Conservation (phyloP, 2,329 filamentous ascomycete species). For the Mycosphaerella arachidis region DNA sequence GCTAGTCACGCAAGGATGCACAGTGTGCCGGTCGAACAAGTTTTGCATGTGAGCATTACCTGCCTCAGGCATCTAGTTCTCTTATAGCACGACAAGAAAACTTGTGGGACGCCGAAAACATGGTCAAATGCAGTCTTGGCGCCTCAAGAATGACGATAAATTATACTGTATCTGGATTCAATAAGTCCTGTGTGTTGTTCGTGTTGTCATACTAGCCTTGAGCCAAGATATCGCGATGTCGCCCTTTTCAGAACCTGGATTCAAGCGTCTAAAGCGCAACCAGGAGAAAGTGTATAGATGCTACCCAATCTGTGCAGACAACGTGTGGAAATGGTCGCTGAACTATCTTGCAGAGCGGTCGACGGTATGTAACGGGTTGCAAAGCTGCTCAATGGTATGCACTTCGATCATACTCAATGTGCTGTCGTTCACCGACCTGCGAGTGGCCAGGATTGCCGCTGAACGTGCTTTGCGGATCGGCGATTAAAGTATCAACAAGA, state of each 20-base stretch:
- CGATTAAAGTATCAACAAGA: neutral
- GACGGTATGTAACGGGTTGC: no score
- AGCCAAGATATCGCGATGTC: neutral
- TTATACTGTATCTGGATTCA: neutral
- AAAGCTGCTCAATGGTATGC: no score
- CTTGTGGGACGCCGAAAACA: neutral
- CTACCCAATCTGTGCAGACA: no score
- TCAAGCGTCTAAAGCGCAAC: no score
- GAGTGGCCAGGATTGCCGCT: no score
- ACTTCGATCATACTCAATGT: no score
- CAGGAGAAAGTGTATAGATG: no score
- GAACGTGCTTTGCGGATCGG: no score
- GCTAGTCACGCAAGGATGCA: no score
- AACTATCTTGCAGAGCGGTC: no score
- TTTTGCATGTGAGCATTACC: neutral
- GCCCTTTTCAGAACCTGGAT: neutral
- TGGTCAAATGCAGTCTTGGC: neutral
- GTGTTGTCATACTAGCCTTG: neutral
- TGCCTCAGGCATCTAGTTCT: neutral
- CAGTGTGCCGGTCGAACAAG: neutral
- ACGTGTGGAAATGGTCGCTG: no score
- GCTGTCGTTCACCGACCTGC: no score
- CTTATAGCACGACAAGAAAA: neutral
- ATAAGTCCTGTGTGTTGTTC: neutral
- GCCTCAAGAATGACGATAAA: neutral